Base-by-base conservation (phyloP, 108 stramenopile species). In the Skeletonema menzelii region DNA sequence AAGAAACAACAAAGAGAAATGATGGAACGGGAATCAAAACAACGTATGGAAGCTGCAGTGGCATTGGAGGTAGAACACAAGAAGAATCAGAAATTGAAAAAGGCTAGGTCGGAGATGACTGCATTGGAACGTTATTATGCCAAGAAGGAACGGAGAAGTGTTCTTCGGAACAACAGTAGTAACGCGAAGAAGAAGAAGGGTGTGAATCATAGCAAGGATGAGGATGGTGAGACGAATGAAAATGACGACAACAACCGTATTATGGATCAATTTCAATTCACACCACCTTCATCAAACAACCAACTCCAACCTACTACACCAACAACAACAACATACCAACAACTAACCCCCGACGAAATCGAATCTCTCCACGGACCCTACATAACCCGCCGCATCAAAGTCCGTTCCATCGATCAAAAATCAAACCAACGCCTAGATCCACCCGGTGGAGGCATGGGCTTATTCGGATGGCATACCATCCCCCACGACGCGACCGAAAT, bases 381-480 rank as follows among this genome's bases (percentile, higher is more conserved):
- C 60, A 75, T 90, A 27, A 81, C 87, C 11, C 85, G 90, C 11
- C 85, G 94, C 19, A 88, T 92, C 80, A 97, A 97, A 63, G 91
- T 84, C 31, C 86, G 97, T 2, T 86, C 92, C 62, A 68, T 97
- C 46, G 64, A 83, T 62, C 58, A 89, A n/a, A 97, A 97, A 70
- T 64, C 79, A 20, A 83, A 87, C 84, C 92, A 93, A 74, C 81
- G 92, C 0, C 69, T 95, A 17, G 89, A 89, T 59, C 97, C 97
- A 7, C 65, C 87, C 0, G 97, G 97, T 12, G 95, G 97, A 28
- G 93, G 90, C 0, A 96, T 94, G 85, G 98, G 98, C 14, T 77
- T 99, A 30, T 99, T 99, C 79, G 98, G 98, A 1, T 92, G 84
- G 80, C 97, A 99, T 65, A 95, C 95, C 1, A 83, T 99, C 38